Evolutionary conservation across 441 rosid species (phyloP), one percentile per base, ranked within the genome.

Genomic region (Theobroma grandiflorum): DNA sequence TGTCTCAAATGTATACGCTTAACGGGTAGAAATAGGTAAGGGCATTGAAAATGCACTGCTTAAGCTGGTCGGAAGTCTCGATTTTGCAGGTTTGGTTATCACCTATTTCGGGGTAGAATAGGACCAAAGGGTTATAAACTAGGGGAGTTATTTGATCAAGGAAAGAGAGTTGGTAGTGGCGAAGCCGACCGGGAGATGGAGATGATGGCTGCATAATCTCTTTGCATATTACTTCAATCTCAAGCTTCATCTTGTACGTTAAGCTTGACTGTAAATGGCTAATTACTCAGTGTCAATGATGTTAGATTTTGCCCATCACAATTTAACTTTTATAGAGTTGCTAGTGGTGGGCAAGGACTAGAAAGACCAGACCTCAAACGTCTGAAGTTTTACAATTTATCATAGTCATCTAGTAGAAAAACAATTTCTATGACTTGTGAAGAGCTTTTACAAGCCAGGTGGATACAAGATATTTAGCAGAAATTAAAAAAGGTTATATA

Each of bases 161-260:
- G 42, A 75, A 79, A n/a, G 82, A 82, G 11, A 79, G 85, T 37
- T 71, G 79, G 77, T 82, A 75, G 1, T 2, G 33, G 9, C 73
- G 55, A 20, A 82, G n/a, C n/a, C n/a, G n/a, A n/a, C n/a, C n/a
- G 3, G 75, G 74, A 8, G 80, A 79, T 16, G 82, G 82, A 63
- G 79, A 50, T 2, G 82, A 79, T 70, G 85, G 85, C 18, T 59
- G 52, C 33, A 82, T 42, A 5, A 55, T 75, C 52, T 69, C 77
- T n/a, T 70, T 64, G 14, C 74, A 79, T 3, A 62, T 22, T 6
- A 82, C 53, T 78, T 73, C 35, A 18, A 59, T 22, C 2, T 78
- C 64, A 43, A 78, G 42, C 78, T 82, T 22, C 81, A 66, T 58
- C 26, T 31, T 6, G 12, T 3, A 0, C 2, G 26, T 26, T 8